phyloP scores from a whole-genome alignment of 2,329 filamentous ascomycete genomes.

The Aspergillus candidus region DNA sequence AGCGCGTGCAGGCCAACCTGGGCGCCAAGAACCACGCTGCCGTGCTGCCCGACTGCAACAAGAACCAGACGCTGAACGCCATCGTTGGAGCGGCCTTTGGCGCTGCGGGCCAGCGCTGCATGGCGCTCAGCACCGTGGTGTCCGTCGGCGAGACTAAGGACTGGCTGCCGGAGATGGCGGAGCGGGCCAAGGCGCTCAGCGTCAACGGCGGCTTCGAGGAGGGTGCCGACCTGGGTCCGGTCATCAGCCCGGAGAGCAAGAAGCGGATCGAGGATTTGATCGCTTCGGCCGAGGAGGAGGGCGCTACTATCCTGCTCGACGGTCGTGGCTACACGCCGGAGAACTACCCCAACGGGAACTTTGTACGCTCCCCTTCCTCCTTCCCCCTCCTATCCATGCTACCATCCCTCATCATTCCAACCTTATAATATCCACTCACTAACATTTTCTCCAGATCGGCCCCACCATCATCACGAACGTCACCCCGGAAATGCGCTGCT shows the following conservation, averaged over 20 bases:
- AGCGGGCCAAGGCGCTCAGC: conserved; percentile 54
- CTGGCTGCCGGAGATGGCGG: conserved; percentile 59
- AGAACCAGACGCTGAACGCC: conserved; percentile 61
- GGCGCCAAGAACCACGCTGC: conserved; percentile 66
- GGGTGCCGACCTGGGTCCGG: conserved; percentile 57
- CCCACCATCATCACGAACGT: conserved; percentile 62
- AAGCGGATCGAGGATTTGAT: conserved; percentile 59
- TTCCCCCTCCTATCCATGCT: background rate
- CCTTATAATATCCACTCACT: background rate
- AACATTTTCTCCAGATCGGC: conserved; percentile 42
- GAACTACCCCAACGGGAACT: conserved; percentile 63
- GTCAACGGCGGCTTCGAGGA: conserved; percentile 60
- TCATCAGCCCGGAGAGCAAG: conserved; percentile 59
- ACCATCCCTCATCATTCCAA: conserved; percentile 1
- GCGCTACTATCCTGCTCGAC: conserved; percentile 58
- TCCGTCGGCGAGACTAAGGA: conserved; percentile 60
- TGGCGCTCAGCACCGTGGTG: conserved; percentile 61
- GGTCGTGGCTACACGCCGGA: conserved; percentile 55
- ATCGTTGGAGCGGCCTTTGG: conserved; percentile 63
- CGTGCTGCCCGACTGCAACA: conserved; percentile 62
- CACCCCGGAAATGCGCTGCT: conserved; percentile 60
- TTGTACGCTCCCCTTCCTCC: conserved; percentile 40
- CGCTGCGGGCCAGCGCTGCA: conserved; percentile 63
- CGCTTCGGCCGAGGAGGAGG: conserved; percentile 55
- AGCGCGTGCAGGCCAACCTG: conserved; percentile 63